Evolutionary conservation across 2,329 filamentous ascomycete species (phyloP).

Genomic region (Aspergillus tanneri): DNA sequence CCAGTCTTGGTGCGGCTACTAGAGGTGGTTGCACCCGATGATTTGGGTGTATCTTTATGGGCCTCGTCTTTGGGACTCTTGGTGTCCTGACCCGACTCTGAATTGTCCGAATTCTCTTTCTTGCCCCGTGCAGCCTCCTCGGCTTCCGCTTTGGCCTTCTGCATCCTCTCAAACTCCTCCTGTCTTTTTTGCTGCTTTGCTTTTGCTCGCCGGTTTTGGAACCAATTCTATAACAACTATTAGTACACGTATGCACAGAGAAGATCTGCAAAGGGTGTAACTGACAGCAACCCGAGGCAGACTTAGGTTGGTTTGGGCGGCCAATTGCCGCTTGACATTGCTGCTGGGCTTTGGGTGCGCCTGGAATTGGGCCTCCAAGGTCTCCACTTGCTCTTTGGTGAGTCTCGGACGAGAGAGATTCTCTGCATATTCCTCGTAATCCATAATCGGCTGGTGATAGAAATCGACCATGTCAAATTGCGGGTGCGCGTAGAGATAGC

Average conservation of each 20-base stretch:
- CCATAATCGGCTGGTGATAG: constrained; percentile 42
- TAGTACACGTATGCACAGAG: constrained; percentile 10
- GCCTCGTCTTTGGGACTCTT: constrained; percentile 23
- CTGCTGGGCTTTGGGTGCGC: constrained; percentile 52
- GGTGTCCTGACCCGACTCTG: constrained; percentile 24
- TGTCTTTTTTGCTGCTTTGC: constrained; percentile 53
- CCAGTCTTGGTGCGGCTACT: constrained; percentile 22
- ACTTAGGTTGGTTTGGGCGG: constrained; percentile 49
- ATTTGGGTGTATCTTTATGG: constrained; percentile 30
- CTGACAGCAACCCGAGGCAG: constrained; percentile 51
- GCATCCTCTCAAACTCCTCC: constrained; percentile 50
- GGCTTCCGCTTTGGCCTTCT: constrained; percentile 39
- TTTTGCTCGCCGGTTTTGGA: constrained; percentile 54
- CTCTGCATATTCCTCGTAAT: constrained; percentile 50
- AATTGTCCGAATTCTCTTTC: constrained; percentile 26
- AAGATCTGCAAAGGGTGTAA: constrained; percentile 12
- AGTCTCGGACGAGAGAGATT: constrained; percentile 50
- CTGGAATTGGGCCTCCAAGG: constrained; percentile 51
- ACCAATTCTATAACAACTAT: constrained; percentile 47
- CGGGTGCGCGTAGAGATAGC: constrained; percentile 39
- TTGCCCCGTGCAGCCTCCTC: constrained; percentile 37
- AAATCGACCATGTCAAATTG: constrained; percentile 46
- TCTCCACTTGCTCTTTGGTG: constrained; percentile 54
- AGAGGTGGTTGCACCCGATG: constrained; percentile 23
- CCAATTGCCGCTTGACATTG: constrained; percentile 51